Conservation (phyloP, 495 filamentous ascomycete species). For the Staphylotrichum tortipilum region DNA sequence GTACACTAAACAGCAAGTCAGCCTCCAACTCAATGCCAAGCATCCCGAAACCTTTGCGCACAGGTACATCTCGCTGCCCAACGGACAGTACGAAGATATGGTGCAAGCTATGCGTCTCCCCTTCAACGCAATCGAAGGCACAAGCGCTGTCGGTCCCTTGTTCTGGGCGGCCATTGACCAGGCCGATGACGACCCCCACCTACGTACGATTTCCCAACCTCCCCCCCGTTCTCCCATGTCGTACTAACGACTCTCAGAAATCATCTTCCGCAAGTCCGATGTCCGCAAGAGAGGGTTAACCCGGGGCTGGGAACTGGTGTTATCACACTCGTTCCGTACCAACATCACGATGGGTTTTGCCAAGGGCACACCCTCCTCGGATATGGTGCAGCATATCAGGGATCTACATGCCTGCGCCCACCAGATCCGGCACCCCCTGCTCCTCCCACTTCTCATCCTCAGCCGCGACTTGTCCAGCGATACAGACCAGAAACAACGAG, state of each 20-base stretch:
- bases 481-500: slow-evolving; percentile 47
- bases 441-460: slow-evolving; percentile 47
- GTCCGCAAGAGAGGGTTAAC: slow-evolving; percentile 50
- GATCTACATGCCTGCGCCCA: slow-evolving; percentile 37
- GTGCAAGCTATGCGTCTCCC: slow-evolving; percentile 38
- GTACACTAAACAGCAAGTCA: slow-evolving; percentile 9
- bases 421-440: slow-evolving; percentile 44
- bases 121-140: slow-evolving; percentile 43
- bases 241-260: slow-evolving; percentile 27
- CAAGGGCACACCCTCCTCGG: slow-evolving; percentile 45
- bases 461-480: slow-evolving; percentile 39
- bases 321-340: slow-evolving; percentile 45
- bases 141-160: slow-evolving; percentile 45
- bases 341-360: slow-evolving; percentile 45
- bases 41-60: slow-evolving; percentile 45
- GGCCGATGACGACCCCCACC: slow-evolving; percentile 41
- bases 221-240: background rate
- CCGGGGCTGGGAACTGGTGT: slow-evolving; percentile 49
- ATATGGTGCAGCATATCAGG: slow-evolving; percentile 36
- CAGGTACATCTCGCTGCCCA: slow-evolving; percentile 35
- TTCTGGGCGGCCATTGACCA: slow-evolving; percentile 48
- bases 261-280: slow-evolving; percentile 49
- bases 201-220: slow-evolving; percentile 30
- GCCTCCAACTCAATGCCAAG: slow-evolving; percentile 43
- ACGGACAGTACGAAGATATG: slow-evolving; percentile 34